A percentile compares a stretch with the other conserved stretches of the same genome.
Conservation (phyloP, 495 filamentous ascomycete genomes). For the Entonaema liquescens region DNA sequence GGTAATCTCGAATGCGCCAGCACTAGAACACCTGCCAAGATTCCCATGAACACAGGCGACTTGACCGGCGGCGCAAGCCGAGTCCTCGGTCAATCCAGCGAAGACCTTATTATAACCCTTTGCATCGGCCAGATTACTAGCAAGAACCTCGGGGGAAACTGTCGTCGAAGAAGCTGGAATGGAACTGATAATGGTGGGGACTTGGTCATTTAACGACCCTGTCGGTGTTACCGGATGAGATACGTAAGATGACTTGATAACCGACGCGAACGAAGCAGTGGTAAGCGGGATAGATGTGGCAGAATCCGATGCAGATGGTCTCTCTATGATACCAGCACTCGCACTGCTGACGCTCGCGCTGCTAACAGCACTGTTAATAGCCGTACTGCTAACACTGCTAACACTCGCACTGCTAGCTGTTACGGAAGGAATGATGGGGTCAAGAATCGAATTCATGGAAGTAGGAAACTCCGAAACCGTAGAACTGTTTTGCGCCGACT, state of each 20-base stretch:
- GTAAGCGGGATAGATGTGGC: neutral
- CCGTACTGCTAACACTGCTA: no score
- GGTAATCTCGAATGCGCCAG: constrained; percentile 45
- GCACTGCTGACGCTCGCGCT: neutral
- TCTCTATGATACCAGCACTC: neutral
- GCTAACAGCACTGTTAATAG: no score
- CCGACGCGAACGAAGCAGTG: constrained; percentile 18
- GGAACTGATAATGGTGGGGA: constrained; percentile 52
- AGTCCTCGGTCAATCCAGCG: constrained; percentile 47
- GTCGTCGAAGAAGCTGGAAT: constrained; percentile 46
- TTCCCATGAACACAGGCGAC: constrained; percentile 54
- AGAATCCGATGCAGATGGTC: constrained; percentile 5
- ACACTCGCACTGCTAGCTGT: neutral
- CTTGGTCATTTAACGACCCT: constrained; percentile 42
- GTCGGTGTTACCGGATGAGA: constrained; percentile 39
- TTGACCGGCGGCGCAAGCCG: constrained; percentile 50
- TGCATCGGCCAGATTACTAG: constrained; percentile 50
- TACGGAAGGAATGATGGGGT: constrained; percentile 3
- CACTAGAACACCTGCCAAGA: constrained; percentile 44
- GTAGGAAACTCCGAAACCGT: neutral
- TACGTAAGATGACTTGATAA: constrained; percentile 32
- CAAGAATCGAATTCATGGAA: neutral
- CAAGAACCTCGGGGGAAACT: constrained; percentile 47
- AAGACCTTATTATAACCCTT: constrained; percentile 51
- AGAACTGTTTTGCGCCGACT: constrained; percentile 4